Conservation (phyloP, 768 basidiomycete genomes). For the Hygrocybe coccinea region DNA sequence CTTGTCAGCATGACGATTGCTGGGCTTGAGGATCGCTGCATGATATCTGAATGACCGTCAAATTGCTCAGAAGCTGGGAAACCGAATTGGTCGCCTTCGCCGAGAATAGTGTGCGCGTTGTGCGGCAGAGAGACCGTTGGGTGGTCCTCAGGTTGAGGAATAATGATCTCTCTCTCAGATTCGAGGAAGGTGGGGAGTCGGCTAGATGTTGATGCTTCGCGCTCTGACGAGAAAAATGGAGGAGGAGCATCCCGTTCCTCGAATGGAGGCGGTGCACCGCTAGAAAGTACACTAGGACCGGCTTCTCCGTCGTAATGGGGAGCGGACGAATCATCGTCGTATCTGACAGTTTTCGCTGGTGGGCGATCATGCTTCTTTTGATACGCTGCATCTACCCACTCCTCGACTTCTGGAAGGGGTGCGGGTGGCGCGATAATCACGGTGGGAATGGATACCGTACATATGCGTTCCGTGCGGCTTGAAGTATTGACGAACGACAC, state of each 20-base stretch:
- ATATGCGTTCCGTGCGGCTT: slow-evolving; percentile 62
- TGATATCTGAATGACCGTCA: slow-evolving; percentile 71
- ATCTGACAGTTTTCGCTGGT: slow-evolving; percentile 62
- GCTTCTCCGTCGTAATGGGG: slow-evolving; percentile 70
- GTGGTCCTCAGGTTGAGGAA: slow-evolving; percentile 46
- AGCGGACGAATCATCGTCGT: slow-evolving; percentile 62
- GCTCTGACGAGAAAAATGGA: slow-evolving; percentile 56
- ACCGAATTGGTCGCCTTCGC: slow-evolving; percentile 77
- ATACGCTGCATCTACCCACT: slow-evolving; percentile 67
- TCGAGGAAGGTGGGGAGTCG: slow-evolving; percentile 72
- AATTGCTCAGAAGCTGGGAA: slow-evolving; percentile 70
- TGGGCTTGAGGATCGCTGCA: slow-evolving; percentile 61
- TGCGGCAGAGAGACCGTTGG: slow-evolving; percentile 31
- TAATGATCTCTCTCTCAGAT: slow-evolving; percentile 69
- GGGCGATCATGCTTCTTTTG: slow-evolving; percentile 86
- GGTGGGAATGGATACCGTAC: slow-evolving; percentile 63
- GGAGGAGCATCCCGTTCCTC: slow-evolving; percentile 81
- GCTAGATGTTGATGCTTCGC: slow-evolving; percentile 54
- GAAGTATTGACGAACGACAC: slow-evolving; percentile 73
- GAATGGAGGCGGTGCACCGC: slow-evolving; percentile 73
- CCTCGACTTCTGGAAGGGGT: slow-evolving; percentile 74
- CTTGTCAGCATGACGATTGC: slow-evolving; percentile 68
- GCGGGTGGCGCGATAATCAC: slow-evolving; percentile 69
- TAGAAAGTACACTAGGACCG: slow-evolving; percentile 66
- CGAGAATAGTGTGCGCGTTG: slow-evolving; percentile 41